Evolutionary conservation across 768 basidiomycete genomes (phyloP), one percentile per base, ranked within the genome.

Genomic region (Gymnopilus dilepis): DNA sequence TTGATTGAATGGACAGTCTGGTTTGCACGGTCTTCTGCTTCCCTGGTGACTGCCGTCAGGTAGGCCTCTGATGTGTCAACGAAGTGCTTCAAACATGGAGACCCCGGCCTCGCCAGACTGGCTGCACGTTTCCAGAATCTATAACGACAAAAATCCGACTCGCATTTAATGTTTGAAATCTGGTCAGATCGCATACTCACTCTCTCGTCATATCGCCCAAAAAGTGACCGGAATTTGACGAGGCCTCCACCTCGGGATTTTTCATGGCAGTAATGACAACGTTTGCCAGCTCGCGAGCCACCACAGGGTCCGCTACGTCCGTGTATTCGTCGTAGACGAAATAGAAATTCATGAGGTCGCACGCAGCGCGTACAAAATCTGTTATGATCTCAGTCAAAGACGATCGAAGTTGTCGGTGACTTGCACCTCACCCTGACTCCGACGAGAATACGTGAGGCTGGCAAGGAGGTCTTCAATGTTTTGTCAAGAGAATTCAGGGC

Each of bases 311-410:
- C 0, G 72, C 72, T 15, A 76, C 70, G 68, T 86, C 85, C 6
- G 82, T 79, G 61, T 80, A 77, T 65, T 84, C 81, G 65, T 86
- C 85, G 64, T 80, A 74, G 40, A 84, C 59, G 63, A 82, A 85
- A 65, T 83, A 76, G 6, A 84, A 62, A 38, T 81, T 77, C 81
- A 86, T 84, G 51, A 85, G 68, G 59, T 85, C 84, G 55, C 83
- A 69, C 56, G 63, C 66, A 5, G 66, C 61, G 17, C 70, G 61
- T 13, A 71, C 55, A 24, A 69, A 66, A 22, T 66, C 70, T 69
- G 19, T 22, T 12, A 58, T 37, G 38, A 52, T 38, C 9, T 58
- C 26, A 45, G 15, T 22, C 19, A 17, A 22, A 12, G 50, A 22
- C 21, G 26, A 6, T 19, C n/a, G n/a, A n/a, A 6, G 30, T 37